Evolutionary conservation across 257 asterid genomes (phyloP).

Genomic region (Ajuga chamaepitys): DNA sequence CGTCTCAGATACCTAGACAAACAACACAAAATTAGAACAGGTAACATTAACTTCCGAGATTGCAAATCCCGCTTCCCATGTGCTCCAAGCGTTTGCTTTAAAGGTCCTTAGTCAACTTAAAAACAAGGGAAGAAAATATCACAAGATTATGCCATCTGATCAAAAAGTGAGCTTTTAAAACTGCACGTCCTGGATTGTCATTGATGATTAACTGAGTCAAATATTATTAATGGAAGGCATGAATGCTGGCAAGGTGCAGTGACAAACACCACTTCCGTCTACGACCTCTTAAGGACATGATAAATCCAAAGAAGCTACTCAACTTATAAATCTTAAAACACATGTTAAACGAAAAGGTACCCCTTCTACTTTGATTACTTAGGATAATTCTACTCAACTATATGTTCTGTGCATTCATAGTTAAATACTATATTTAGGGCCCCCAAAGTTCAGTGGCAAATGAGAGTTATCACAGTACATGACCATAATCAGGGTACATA

Average conservation of each 20-base stretch:
- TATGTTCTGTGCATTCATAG: background rate
- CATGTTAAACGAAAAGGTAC: background rate
- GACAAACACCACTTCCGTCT: background rate
- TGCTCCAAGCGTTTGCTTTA: background rate
- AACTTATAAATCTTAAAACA: background rate
- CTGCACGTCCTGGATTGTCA: background rate
- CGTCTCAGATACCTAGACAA: conserved; percentile 47
- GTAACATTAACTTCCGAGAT: background rate
- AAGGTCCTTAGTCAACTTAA: conserved; percentile 1
- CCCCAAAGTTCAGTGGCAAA: background rate
- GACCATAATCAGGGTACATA: conserved; percentile 13
- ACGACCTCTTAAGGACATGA: background rate
- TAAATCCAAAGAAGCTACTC: background rate
- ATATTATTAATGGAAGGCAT: background rate
- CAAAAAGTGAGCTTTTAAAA: background rate
- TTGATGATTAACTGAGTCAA: background rate
- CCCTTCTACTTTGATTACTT: background rate
- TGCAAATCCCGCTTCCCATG: conserved; percentile 10
- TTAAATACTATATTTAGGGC: background rate
- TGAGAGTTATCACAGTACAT: background rate
- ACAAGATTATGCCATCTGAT: background rate
- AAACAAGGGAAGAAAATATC: background rate
- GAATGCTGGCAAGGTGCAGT: background rate
- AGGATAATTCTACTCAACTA: background rate
- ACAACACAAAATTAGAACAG: background rate